A percentile compares a stretch with the other conserved stretches of the same genome.
phyloP scores from a whole-genome alignment of 352 stramenopile genomes.

The Globisporangium echinulatum region DNA sequence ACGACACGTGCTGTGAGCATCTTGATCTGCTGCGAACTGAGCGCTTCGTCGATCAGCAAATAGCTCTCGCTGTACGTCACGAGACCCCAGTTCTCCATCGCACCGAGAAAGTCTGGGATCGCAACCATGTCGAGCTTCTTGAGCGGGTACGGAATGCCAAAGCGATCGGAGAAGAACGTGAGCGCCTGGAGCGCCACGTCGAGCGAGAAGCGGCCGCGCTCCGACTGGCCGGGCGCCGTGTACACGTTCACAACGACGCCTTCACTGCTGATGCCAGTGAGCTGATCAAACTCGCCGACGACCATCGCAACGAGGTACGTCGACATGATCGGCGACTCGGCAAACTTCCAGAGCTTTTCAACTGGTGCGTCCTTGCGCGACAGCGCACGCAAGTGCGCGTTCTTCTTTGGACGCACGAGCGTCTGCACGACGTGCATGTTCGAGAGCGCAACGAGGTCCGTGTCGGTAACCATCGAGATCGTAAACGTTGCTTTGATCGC shows the following conservation, averaged over 20 bases:
- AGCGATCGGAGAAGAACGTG: constrained; percentile 65
- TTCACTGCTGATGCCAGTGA: constrained; percentile 84
- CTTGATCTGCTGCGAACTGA: constrained; percentile 53
- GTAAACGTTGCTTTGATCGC: constrained; percentile 93
- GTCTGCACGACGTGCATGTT: constrained; percentile 95
- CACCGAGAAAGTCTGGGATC: constrained; percentile 93
- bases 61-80: constrained; percentile 95
- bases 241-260: constrained; percentile 95
- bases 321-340: constrained; percentile 95
- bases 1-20: constrained; percentile 90
- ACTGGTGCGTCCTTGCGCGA: constrained; percentile 31
- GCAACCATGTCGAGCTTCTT: constrained; percentile 98
- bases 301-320: constrained; percentile 96
- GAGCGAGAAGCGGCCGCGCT: constrained; percentile 89
- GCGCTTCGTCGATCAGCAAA: constrained; percentile 75
- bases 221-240: constrained; percentile 88
- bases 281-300: constrained; percentile 94
- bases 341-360: constrained; percentile 82
- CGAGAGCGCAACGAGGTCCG: constrained; percentile 87
- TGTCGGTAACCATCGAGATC: constrained; percentile 90
- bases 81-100: constrained; percentile 95
- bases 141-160: constrained; percentile 92
- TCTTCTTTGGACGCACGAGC: constrained; percentile 47
- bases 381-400: constrained; percentile 42
- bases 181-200: constrained; percentile 51